phyloP scores from a whole-genome alignment of 139 green algal genomes.

The Desmodesmus armatus region DNA sequence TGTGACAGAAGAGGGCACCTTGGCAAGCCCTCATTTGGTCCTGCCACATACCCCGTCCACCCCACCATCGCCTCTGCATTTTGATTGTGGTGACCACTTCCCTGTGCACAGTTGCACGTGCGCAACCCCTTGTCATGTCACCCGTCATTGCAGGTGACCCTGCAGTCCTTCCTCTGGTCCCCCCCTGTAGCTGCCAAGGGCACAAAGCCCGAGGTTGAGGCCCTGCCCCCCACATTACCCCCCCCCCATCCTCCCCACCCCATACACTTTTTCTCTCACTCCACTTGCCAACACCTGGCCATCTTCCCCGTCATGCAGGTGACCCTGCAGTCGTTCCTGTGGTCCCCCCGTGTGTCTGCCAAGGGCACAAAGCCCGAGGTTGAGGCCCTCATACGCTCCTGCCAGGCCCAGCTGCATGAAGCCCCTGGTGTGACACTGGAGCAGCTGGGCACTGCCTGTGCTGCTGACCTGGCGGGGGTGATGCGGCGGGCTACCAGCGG shows the following conservation, averaged over 20 bases:
- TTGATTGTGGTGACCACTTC: too few relatives aligned
- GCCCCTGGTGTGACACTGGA: conserved; percentile 42
- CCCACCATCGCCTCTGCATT: too few relatives aligned
- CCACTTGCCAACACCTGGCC: too few relatives aligned
- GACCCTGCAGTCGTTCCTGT: conserved; percentile 72
- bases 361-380: conserved; percentile 45
- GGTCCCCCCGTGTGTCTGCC: conserved; percentile 56
- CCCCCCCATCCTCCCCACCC: too few relatives aligned
- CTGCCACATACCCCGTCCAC: too few relatives aligned
- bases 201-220: conserved; percentile 42
- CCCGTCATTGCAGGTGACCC: conserved; percentile 59
- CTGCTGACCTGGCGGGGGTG: conserved; percentile 6
- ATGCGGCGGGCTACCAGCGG: not conserved
- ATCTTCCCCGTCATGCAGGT: conserved; percentile 55
- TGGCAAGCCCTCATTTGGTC: too few relatives aligned
- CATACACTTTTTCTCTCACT: too few relatives aligned
- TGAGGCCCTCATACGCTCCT: conserved; percentile 37
- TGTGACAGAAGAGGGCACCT: too few relatives aligned
- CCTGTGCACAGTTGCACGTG: too few relatives aligned
- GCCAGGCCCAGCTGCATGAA: conserved; percentile 34
- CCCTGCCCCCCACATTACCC: too few relatives aligned
- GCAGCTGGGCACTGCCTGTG: not conserved
- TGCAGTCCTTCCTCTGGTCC: conserved; percentile 72
- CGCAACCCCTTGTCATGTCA: too few relatives aligned
- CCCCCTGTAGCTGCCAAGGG: conserved; percentile 51